A percentile compares a stretch with the other conserved stretches of the same genome.
These are phyloP conservation scores for Batrachochytrium dendrobatidis DNA, from an alignment of 371 early-diverging fungal genomes.

Conservation along the genomic window DNA sequence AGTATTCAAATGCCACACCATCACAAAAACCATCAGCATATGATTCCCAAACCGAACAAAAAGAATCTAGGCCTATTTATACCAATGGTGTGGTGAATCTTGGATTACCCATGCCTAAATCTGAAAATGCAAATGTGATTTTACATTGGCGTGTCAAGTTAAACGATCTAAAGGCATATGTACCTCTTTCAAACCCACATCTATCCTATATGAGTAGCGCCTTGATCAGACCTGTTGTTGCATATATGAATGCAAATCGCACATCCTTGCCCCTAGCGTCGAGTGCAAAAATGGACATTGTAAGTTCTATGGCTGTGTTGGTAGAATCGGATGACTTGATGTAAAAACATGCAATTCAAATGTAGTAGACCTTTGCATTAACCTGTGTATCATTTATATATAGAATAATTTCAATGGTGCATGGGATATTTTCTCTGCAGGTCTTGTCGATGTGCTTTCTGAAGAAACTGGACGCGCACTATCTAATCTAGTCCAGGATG, in stretches of 20 bases:
- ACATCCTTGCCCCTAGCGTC: constrained; percentile 77
- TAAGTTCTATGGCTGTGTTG: constrained; percentile 18
- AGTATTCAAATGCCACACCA: background rate
- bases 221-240: constrained; percentile 87
- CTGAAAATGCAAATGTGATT: constrained; percentile 11
- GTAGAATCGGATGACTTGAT: background rate
- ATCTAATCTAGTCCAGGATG: constrained; percentile 68
- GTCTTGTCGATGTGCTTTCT: constrained; percentile 64
- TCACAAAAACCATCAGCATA: background rate
- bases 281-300: constrained; percentile 66
- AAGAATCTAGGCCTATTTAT: no score
- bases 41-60: no score
- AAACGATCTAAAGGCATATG: constrained; percentile 81
- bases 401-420: constrained; percentile 85
- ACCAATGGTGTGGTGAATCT: background rate
- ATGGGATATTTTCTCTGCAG: constrained; percentile 84
- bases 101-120: background rate
- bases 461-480: constrained; percentile 80
- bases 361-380: background rate
- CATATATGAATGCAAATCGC: constrained; percentile 86
- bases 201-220: constrained; percentile 71
- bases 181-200: constrained; percentile 62
- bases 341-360: background rate
- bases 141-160: constrained; percentile 63
- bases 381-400: background rate